Conservation (phyloP, 202 grass and related monocot species). For the Brachypodium distachyon region DNA sequence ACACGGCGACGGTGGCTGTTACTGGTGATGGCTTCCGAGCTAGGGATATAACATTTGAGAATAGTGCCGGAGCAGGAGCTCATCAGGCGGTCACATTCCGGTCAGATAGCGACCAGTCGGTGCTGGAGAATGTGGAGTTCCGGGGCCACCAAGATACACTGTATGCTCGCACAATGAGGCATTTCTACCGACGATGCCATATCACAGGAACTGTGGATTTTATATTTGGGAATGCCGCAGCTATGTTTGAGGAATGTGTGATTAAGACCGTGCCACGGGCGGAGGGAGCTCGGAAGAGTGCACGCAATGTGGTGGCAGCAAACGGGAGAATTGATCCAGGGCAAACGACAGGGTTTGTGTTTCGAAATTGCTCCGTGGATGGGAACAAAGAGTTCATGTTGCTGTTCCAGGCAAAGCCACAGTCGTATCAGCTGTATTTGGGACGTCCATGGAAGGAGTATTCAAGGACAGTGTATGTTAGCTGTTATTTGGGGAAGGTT, state of each 20-base stretch:
- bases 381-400: conserved; percentile 41
- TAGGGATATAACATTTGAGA: conserved; percentile 70
- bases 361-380: conserved; percentile 52
- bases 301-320: conserved; percentile 52
- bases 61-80: conserved; percentile 47
- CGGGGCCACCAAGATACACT: conserved; percentile 77
- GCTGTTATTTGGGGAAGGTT: conserved; percentile 54
- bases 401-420: conserved; percentile 37
- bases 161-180: conserved; percentile 67
- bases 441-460: conserved; percentile 94
- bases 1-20: conserved; percentile 48
- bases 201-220: conserved; percentile 76
- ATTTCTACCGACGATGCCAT: conserved; percentile 61
- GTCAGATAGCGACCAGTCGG: conserved; percentile 71
- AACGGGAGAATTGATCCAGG: conserved; percentile 70
- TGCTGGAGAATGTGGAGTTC: conserved; percentile 73
- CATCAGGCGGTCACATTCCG: conserved; percentile 74
- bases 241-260: conserved; percentile 57
- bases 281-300: conserved; percentile 46
- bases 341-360: conserved; percentile 77
- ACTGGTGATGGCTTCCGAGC: conserved; percentile 66
- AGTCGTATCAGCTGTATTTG: conserved; percentile 54
- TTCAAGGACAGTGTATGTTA: conserved; percentile 51
- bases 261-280: conserved; percentile 51
- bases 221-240: conserved; percentile 77